These are phyloP conservation scores for Pichia sp. DNA, from an alignment of 1,139 yeast species.

Conservation along the genomic window DNA sequence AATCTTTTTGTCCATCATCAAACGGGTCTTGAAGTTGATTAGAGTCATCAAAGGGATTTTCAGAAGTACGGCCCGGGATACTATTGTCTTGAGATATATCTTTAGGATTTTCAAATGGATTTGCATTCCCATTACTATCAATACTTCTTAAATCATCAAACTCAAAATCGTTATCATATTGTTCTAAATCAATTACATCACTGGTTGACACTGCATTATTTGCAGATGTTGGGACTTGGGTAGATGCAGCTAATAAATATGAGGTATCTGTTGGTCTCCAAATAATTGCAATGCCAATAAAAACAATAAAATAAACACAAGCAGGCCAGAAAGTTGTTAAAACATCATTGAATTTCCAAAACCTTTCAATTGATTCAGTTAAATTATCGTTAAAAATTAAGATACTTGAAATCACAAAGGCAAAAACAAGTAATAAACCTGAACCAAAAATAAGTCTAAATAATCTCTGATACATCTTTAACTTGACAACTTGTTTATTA, in stretches of 20 bases:
- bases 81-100: conserved; percentile 1
- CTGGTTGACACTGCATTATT: conserved; percentile 64
- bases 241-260: conserved; percentile 89
- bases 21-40: conserved; percentile 14
- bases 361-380: conserved; percentile 71
- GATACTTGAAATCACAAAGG: conserved; percentile 65
- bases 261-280: conserved; percentile 99
- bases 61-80: not conserved
- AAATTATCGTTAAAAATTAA: conserved; percentile 68
- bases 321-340: conserved; percentile 94
- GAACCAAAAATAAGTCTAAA: conserved; percentile 72
- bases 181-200: conserved; percentile 43
- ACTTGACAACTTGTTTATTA: conserved; percentile 88
- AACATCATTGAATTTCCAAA: conserved; percentile 91
- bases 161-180: conserved; percentile 51
- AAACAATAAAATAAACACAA: conserved; percentile 75
- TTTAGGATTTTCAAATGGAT: conserved; percentile 27
- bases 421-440: conserved; percentile 50
- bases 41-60: conserved; percentile 27
- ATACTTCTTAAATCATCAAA: conserved; percentile 66
- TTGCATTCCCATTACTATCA: conserved; percentile 20
- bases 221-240: conserved; percentile 81
- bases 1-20: conserved; percentile 18
- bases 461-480: conserved; percentile 74
- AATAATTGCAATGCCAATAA: conserved; percentile 77